A percentile compares a stretch with the other conserved stretches of the same genome.
Evolutionary conservation across 495 filamentous ascomycete genomes (phyloP).

Genomic region (Aspergillus indologenus): DNA sequence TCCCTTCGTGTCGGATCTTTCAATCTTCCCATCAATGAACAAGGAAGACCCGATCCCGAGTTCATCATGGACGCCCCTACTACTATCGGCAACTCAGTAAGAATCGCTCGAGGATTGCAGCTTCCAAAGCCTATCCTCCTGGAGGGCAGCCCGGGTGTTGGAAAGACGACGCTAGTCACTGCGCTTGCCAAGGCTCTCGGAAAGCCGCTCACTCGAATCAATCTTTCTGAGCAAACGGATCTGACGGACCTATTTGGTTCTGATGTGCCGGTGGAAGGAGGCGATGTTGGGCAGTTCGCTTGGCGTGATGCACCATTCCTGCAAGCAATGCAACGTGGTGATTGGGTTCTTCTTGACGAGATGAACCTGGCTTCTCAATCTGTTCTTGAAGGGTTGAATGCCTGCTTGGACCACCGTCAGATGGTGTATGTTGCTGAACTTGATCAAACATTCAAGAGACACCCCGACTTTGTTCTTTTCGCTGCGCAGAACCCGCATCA

Average conservation of each 20-base stretch:
- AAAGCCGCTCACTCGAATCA: conserved; percentile 83
- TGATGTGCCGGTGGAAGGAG: conserved; percentile 91
- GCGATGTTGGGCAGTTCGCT: conserved; percentile 77
- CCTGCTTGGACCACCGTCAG: conserved; percentile 94
- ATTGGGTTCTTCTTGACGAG: conserved; percentile 96
- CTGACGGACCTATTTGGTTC: conserved; percentile 96
- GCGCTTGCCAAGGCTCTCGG: conserved; percentile 77
- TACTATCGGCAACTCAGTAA: conserved; percentile 82
- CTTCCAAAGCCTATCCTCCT: conserved; percentile 86
- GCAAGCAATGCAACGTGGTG: conserved; percentile 89
- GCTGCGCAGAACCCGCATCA: conserved; percentile 97
- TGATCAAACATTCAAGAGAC: conserved; percentile 85
- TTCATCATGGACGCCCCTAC: conserved; percentile 87
- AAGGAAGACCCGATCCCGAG: conserved; percentile 50
- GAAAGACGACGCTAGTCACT: conserved; percentile 89
- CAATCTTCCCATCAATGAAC: conserved; percentile 50
- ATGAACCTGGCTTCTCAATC: conserved; percentile 99
- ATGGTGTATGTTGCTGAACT: conserved; percentile 94
- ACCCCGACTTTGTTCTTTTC: conserved; percentile 87
- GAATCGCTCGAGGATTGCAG: conserved; percentile 86
- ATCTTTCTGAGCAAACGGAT: conserved; percentile 96
- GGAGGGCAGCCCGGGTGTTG: conserved; percentile 94
- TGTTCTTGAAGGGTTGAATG: conserved; percentile 94
- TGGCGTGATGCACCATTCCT: conserved; percentile 97
- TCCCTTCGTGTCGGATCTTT: conserved; percentile 70